Base-by-base conservation (phyloP, 305 asterid species). In the Rubia tinctorum region DNA sequence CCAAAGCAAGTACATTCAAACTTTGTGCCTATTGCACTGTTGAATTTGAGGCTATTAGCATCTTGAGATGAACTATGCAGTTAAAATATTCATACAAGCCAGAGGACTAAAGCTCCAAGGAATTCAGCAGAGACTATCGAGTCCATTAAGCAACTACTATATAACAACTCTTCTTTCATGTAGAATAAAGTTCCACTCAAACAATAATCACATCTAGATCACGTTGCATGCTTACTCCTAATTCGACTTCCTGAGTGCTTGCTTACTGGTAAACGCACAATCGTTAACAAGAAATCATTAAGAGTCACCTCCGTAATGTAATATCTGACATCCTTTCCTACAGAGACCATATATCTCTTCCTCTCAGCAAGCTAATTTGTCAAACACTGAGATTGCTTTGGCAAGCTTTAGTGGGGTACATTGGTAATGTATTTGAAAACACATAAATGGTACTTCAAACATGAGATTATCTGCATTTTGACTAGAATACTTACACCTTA, bases 401-500 rank as follows among this genome's bases (percentile, higher is more conserved):
- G 40, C 39, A 76, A 71, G 63, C 68, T 75, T 6, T 39, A n/a
- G 73, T 22, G 58, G 45, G 69, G 47, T 23, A 66, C 62, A 56
- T 20, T 11, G 18, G 39, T 49, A 0, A 14, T 4, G 44, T 7
- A 43, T 55, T 53, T 39, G 23, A 14, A 66, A 61, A 59, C 79
- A 49, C 25, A 18, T 37, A 53, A 70, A 49, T 25, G 58, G 40
- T 60, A 51, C 25, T 60, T 68, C 44, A 68, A 61, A 20, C 58
- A 53, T 78, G 20, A 73, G 18, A 78, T 58, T 73, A 66, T 71
- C 69, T 44, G 73, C 72, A 73, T 76, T 75, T 66, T 71, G 71
- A 74, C 76, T 70, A 80, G 89, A 82, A 80, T 74, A 88, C 97
- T 92, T 89, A 90, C 98, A 87, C 96, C 83, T 89, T 82, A 74